These are phyloP conservation scores for Zygoascus hellenicus DNA, from an alignment of 1,139 yeast genomes.

Conservation along the genomic window DNA sequence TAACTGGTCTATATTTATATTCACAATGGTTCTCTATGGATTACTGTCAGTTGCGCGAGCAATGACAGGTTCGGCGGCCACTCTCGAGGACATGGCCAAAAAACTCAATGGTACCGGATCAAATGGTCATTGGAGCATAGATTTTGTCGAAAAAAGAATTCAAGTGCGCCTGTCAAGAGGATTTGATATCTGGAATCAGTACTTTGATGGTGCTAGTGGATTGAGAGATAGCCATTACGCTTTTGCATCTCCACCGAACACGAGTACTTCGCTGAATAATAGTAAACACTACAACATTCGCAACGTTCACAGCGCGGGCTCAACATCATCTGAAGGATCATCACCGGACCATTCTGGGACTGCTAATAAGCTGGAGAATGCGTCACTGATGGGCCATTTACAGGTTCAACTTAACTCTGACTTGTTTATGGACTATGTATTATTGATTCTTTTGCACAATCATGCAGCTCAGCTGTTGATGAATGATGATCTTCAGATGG, in stretches of 20 bases:
- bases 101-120: slow-evolving; percentile 15
- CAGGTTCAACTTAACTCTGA: slow-evolving; percentile 13
- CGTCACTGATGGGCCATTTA: slow-evolving; percentile 18
- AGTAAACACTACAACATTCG: slow-evolving; percentile 2
- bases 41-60: slow-evolving; percentile 28
- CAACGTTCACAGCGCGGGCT: background rate
- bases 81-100: slow-evolving; percentile 14
- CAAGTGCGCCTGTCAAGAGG: slow-evolving; percentile 30
- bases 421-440: slow-evolving; percentile 21
- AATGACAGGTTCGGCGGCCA: slow-evolving; percentile 18
- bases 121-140: slow-evolving; percentile 16
- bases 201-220: slow-evolving; percentile 26
- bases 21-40: slow-evolving; percentile 27
- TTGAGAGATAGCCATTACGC: slow-evolving; percentile 17
- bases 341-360: slow-evolving; percentile 4
- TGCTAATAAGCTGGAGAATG: slow-evolving; percentile 16
- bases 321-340: slow-evolving; percentile 1
- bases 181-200: slow-evolving; percentile 30
- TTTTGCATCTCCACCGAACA: slow-evolving; percentile 8
- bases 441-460: slow-evolving; percentile 26
- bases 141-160: slow-evolving; percentile 22
- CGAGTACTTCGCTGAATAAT: background rate
- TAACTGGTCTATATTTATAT: slow-evolving; percentile 26
- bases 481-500: slow-evolving; percentile 27
- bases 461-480: slow-evolving; percentile 27